Base-by-base conservation (phyloP, 805 yeast genomes). In the Cyberlindnera petersonii region DNA sequence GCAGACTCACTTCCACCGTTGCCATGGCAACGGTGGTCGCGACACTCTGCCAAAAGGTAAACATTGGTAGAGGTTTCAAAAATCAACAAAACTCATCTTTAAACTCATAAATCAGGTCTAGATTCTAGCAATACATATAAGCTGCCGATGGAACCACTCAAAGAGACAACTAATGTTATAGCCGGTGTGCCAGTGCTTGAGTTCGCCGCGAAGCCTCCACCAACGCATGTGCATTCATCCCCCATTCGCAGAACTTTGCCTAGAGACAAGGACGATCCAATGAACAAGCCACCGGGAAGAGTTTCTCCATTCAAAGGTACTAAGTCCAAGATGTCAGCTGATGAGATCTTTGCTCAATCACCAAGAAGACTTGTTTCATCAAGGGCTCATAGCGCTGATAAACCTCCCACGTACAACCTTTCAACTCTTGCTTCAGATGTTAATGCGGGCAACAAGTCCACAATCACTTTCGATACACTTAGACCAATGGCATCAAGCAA, bases 311-410 rank as follows among this genome's bases (percentile, higher is more conserved):
- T 51, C 46, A 56, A 53, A 26, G 56, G 56, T 0, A 16, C 39
- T n/a, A 43, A 26, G 31, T 17, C 52, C 9, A 26, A 11, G 4
- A 34, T 43, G 46, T 29, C 51, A 1, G 34, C 47, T 0, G 29
- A 29, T 4, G 48, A 48, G 33, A 46, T 52, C 7, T 51, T 47
- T 23, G 52, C 56, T 7, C 36, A 49, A 4, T 61, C 66, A 0
- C 68, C 68, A 6, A 53, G 48, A 22, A 49, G 65, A 33, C 30
- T 60, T 18, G 31, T 36, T 9, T 28, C 14, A 13, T 35, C 44
- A 17, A 29, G 53, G 49, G 48, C 59, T 4, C 59, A 53, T 20
- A 63, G 65, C 30, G 58, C 52, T 11, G 65, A 61, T 41, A 56
- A 55, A 36, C 35, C 30, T 3, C 40, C 38, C 19, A 19, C 24